Percentiles rank a stretch among this genome's conserved stretches.
These are phyloP conservation scores for Raffaelea deltoideospora DNA, from an alignment of 2,329 filamentous ascomycete species.

Conservation along the genomic window DNA sequence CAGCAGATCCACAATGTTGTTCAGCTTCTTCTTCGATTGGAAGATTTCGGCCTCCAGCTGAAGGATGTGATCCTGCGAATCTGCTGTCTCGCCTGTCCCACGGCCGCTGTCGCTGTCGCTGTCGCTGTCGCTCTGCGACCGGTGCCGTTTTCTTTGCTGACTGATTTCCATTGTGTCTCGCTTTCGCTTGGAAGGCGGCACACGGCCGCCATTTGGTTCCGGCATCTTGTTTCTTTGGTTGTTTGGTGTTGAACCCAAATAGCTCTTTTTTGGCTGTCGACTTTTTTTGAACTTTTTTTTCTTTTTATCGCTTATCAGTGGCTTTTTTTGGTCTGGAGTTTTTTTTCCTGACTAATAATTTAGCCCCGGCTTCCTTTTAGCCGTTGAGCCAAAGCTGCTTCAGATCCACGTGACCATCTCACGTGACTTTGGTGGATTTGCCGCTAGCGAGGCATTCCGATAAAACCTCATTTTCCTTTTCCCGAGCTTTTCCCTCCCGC, in stretches of 20 bases:
- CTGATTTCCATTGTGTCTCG: conserved; percentile 25
- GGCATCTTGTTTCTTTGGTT: conserved; percentile 6
- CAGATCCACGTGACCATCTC: conserved; percentile 19
- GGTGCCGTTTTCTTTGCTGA: conserved; percentile 33
- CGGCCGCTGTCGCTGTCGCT: conserved; percentile 30
- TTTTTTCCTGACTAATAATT: background rate
- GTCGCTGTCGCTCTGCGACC: conserved; percentile 26
- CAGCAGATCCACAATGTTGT: conserved; percentile 68
- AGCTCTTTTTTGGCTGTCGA: background rate
- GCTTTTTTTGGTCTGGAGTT: background rate
- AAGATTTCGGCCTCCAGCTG: conserved; percentile 66
- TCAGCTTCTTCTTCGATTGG: conserved; percentile 80
- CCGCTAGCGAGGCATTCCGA: conserved; percentile 10
- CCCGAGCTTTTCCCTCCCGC: conserved; percentile 8
- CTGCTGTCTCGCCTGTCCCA: conserved; percentile 25
- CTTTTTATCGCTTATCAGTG: conserved; percentile 1
- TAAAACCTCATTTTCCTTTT: conserved; percentile 29
- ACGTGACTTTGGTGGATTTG: conserved; percentile 1
- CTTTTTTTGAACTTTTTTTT: conserved; percentile 5
- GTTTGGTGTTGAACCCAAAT: too few species aligned
- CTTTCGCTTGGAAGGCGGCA: conserved; percentile 32
- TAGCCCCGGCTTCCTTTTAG: background rate
- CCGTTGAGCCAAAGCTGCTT: too few species aligned
- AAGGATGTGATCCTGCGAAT: conserved; percentile 55
- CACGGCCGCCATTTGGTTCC: background rate